Evolutionary conservation across 2,329 filamentous ascomycete genomes (phyloP).

Genomic region (Aspergillus felis): DNA sequence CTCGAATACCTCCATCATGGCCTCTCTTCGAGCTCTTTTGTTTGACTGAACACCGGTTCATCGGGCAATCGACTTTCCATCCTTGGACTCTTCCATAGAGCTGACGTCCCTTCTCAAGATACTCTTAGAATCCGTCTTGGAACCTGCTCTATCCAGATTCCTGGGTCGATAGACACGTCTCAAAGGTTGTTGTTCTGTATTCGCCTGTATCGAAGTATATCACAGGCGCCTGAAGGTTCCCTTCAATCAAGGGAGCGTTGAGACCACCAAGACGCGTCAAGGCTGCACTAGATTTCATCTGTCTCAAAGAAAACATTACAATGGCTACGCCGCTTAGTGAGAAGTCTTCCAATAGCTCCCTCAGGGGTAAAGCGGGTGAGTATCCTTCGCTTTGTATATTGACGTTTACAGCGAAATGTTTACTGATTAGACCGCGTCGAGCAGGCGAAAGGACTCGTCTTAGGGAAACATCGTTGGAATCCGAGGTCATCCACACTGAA

Average conservation of each 20-base stretch:
- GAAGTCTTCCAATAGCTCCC: slow-evolving; percentile 14
- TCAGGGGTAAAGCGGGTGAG: slow-evolving; percentile 9
- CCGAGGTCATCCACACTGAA: slow-evolving; percentile 10
- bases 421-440: not conserved
- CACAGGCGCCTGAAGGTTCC: not conserved
- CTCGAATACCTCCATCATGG: slow-evolving; percentile 7
- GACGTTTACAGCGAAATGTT: not conserved
- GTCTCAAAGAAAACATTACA: not conserved
- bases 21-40: slow-evolving; percentile 1
- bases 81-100: not conserved
- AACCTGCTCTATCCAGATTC: not conserved
- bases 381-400: not conserved
- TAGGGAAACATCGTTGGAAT: slow-evolving; percentile 27
- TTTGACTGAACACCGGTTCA: slow-evolving; percentile 3
- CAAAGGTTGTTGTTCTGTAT: not conserved
- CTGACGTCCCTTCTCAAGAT: not conserved
- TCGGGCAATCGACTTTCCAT: not conserved
- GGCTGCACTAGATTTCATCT: not conserved
- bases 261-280: not conserved
- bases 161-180: not conserved
- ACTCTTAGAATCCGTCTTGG: not conserved
- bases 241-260: not conserved
- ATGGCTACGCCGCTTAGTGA: slow-evolving; percentile 16
- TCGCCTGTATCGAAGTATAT: not conserved
- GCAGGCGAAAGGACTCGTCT: slow-evolving; percentile 19